Evolutionary conservation across 1,284 basidiomycete genomes (phyloP).

Genomic region (Puccinia sorghi): DNA sequence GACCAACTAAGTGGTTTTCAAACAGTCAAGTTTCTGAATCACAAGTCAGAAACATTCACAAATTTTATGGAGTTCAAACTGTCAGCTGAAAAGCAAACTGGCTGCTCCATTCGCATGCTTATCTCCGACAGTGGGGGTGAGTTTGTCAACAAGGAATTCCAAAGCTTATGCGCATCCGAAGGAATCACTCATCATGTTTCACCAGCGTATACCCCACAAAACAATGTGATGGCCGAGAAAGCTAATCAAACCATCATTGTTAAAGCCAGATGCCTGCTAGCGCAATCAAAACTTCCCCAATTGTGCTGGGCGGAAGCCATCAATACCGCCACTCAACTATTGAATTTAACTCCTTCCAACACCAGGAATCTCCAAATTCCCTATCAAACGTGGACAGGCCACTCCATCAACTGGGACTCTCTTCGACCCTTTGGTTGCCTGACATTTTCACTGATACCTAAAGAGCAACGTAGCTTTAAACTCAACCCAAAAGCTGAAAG

Average conservation of each 20-base stretch:
- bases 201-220: background rate
- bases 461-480: background rate
- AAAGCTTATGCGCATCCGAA: background rate
- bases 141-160: background rate
- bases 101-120: too few species aligned
- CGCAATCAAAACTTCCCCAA: background rate
- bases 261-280: background rate
- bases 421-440: conserved; percentile 8
- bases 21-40: too few species aligned
- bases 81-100: too few species aligned
- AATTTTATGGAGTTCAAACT: background rate
- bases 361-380: background rate
- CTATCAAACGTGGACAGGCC: background rate
- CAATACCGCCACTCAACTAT: background rate
- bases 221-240: too few species aligned
- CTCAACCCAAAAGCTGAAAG: background rate
- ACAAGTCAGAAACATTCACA: too few species aligned
- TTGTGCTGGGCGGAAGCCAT: conserved; percentile 17
- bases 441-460: background rate
- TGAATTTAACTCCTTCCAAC: background rate
- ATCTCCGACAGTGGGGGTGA: too few species aligned
- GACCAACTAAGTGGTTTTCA: conserved; percentile 2
- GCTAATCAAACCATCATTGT: background rate
- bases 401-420: background rate
- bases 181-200: background rate